phyloP scores from a whole-genome alignment of 2,329 filamentous ascomycete genomes.

The Fusarium abutilonis region DNA sequence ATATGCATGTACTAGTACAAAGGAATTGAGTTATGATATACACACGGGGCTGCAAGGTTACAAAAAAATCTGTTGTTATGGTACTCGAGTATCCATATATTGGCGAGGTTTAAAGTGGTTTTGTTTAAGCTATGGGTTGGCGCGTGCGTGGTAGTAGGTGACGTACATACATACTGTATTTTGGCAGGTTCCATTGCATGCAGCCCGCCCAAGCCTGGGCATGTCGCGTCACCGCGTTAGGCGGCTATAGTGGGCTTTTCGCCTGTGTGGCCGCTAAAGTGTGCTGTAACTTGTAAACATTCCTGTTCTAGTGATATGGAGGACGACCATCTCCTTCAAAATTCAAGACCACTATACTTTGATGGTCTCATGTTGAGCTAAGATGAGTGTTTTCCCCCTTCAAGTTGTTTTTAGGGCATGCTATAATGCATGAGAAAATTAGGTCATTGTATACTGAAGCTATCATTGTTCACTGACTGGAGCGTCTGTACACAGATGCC shows the following conservation, averaged over 20 bases:
- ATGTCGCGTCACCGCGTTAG: constrained; percentile 15
- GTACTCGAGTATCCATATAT: constrained; percentile 10
- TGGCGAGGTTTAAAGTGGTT: constrained; percentile 32
- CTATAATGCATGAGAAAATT: too few relatives aligned
- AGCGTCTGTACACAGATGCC: too few relatives aligned
- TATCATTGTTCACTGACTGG: too few relatives aligned
- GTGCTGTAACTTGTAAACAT: neutral
- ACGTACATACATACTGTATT: constrained; percentile 19
- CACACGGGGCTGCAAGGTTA: constrained; percentile 5
- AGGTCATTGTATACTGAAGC: too few relatives aligned
- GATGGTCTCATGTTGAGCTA: too few relatives aligned
- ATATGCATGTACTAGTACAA: constrained; percentile 5
- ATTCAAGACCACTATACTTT: neutral
- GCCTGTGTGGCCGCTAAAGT: neutral
- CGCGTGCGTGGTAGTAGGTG: constrained; percentile 13
- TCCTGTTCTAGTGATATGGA: neutral
- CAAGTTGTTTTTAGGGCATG: too few relatives aligned
- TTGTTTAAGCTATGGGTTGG: constrained; percentile 10
- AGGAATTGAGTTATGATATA: constrained; percentile 20
- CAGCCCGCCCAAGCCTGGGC: too few relatives aligned
- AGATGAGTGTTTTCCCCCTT: too few relatives aligned
- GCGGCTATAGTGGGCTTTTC: constrained; percentile 10
- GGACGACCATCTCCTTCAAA: neutral
- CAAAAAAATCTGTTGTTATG: constrained; percentile 25
- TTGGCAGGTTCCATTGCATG: neutral